phyloP scores from a whole-genome alignment of 2,329 filamentous ascomycete species.

The Aspergillus sp. region DNA sequence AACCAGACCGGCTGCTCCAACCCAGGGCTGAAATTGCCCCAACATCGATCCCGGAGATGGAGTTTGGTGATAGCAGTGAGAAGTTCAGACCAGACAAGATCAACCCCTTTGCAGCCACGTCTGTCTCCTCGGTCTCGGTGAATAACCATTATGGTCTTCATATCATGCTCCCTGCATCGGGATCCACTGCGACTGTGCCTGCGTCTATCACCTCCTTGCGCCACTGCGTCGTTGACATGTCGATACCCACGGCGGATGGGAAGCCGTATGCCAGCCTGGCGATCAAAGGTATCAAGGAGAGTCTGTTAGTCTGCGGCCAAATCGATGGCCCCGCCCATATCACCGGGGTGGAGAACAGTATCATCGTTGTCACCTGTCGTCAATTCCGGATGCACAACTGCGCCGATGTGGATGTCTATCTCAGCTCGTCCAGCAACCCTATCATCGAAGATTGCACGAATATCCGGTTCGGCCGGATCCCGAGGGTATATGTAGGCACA shows the following conservation, averaged over 20 bases:
- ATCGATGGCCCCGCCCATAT: slow-evolving; percentile 81
- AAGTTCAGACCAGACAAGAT: slow-evolving; percentile 18
- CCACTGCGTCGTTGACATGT: slow-evolving; percentile 78
- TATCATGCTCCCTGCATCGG: slow-evolving; percentile 72
- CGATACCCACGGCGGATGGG: slow-evolving; percentile 57
- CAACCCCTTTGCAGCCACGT: slow-evolving; percentile 52
- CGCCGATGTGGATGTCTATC: slow-evolving; percentile 75
- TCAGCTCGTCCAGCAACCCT: slow-evolving; percentile 77
- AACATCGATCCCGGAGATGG: slow-evolving; percentile 31
- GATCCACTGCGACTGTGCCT: slow-evolving; percentile 68
- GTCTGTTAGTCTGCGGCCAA: slow-evolving; percentile 73
- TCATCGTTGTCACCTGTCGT: slow-evolving; percentile 76
- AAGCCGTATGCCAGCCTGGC: slow-evolving; percentile 69
- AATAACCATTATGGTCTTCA: slow-evolving; percentile 66
- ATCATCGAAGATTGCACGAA: slow-evolving; percentile 87
- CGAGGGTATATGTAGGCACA: slow-evolving; percentile 63
- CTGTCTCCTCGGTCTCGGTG: slow-evolving; percentile 60
- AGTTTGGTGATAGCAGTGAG: slow-evolving; percentile 20
- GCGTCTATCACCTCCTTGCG: slow-evolving; percentile 69
- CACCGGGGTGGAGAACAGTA: slow-evolving; percentile 68
- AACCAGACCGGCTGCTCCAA: slow-evolving; percentile 32
- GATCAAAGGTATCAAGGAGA: slow-evolving; percentile 67
- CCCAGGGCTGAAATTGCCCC: slow-evolving; percentile 36
- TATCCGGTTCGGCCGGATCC: slow-evolving; percentile 77
- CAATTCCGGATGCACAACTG: slow-evolving; percentile 94